Percentiles rank a stretch among this genome's conserved stretches.
These are phyloP conservation scores for Aspergillus pseudoglaucus DNA, from an alignment of 2,329 filamentous ascomycete species.

Conservation along the genomic window DNA sequence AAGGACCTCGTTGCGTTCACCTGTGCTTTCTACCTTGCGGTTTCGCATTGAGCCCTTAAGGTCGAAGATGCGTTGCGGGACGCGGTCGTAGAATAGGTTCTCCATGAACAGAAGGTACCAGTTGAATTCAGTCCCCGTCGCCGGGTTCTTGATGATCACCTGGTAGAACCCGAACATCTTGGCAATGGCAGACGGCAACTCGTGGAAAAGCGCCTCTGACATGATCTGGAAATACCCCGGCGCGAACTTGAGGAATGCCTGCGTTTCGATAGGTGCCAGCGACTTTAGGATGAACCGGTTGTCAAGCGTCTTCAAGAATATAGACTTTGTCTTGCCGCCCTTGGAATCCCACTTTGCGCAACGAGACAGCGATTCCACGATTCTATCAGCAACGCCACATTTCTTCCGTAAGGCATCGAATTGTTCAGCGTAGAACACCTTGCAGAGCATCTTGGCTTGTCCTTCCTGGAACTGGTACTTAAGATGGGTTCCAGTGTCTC, in stretches of 20 bases:
- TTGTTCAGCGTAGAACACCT: slow-evolving; percentile 97
- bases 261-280: slow-evolving; percentile 81
- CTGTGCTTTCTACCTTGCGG: slow-evolving; percentile 91
- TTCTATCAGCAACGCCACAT: slow-evolving; percentile 86
- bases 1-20: slow-evolving; percentile 91
- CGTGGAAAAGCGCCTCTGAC: slow-evolving; percentile 91
- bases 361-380: slow-evolving; percentile 88
- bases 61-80: slow-evolving; percentile 84
- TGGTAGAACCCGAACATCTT: slow-evolving; percentile 99
- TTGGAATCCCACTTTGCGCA: slow-evolving; percentile 98
- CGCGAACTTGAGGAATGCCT: slow-evolving; percentile 89
- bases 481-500: slow-evolving; percentile 82
- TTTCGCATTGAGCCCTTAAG: slow-evolving; percentile 98
- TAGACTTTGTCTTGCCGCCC: slow-evolving; percentile 93
- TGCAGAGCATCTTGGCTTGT: slow-evolving; percentile 91
- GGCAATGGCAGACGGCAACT: slow-evolving; percentile 89
- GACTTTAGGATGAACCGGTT: slow-evolving; percentile 91
- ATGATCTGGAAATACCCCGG: slow-evolving; percentile 97
- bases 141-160: slow-evolving; percentile 90
- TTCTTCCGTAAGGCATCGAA: slow-evolving; percentile 92
- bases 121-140: slow-evolving; percentile 86
- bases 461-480: slow-evolving; percentile 95
- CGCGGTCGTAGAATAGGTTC: slow-evolving; percentile 93
- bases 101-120: slow-evolving; percentile 94
- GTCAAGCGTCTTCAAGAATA: slow-evolving; percentile 94